A percentile compares a stretch with the other conserved stretches of the same genome.
Evolutionary conservation across 805 yeast species (phyloP).

Genomic region (Ogataea pignaliae): DNA sequence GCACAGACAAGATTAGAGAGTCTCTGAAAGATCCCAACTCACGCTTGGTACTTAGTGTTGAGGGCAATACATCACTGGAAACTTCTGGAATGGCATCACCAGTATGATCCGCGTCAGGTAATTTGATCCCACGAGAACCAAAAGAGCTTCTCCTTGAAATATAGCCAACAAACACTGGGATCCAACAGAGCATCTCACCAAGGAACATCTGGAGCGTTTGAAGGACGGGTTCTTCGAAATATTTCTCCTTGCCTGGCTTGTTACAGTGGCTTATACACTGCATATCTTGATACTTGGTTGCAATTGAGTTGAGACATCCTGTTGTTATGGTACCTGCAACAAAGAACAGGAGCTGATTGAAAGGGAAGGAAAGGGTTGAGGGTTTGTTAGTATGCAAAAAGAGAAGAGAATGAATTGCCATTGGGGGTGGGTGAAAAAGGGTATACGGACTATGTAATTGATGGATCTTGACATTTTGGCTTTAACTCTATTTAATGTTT

Average conservation of each 20-base stretch:
- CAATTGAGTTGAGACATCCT: conserved; percentile 69
- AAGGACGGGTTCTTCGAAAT: conserved; percentile 72
- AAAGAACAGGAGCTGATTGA: conserved; percentile 27
- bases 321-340: conserved; percentile 54
- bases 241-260: conserved; percentile 39
- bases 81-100: neutral
- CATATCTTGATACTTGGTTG: conserved; percentile 72
- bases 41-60: conserved; percentile 4
- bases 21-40: conserved; percentile 18
- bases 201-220: conserved; percentile 80
- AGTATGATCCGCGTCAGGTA: conserved; percentile 1
- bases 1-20: conserved; percentile 44
- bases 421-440: neutral
- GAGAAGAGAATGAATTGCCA: neutral
- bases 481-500: neutral
- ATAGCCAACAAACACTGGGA: conserved; percentile 21
- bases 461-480: neutral
- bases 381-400: neutral
- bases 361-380: neutral
- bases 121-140: conserved; percentile 2
- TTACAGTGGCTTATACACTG: conserved; percentile 61
- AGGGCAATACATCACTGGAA: neutral
- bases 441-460: neutral
- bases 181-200: conserved; percentile 53
- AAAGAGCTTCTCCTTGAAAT: neutral